phyloP scores from a whole-genome alignment of 805 yeast species.

The Monosporozyma servazzii region DNA sequence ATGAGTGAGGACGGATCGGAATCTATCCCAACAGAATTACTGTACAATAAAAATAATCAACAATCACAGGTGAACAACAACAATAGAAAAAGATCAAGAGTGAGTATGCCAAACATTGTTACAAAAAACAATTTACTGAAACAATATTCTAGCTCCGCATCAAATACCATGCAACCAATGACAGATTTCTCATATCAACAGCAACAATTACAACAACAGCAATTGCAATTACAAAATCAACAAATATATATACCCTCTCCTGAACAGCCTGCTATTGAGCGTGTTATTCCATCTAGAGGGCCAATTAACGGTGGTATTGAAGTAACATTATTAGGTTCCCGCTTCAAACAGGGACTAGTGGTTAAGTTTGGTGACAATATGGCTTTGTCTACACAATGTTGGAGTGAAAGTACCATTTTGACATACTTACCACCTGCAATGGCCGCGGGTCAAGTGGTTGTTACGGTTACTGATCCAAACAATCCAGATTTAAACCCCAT shows the following conservation, averaged over 20 bases:
- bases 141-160: slow-evolving; percentile 2
- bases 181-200: not conserved
- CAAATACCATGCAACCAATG: not conserved
- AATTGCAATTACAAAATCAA: not conserved
- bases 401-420: slow-evolving; percentile 92
- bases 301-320: slow-evolving; percentile 95
- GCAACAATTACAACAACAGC: not conserved
- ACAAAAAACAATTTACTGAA: not conserved
- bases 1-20: slow-evolving; percentile 54
- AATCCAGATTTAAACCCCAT: slow-evolving; percentile 1
- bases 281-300: slow-evolving; percentile 92
- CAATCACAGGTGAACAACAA: not conserved
- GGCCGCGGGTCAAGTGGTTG: slow-evolving; percentile 84
- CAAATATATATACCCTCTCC: not conserved
- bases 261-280: slow-evolving; percentile 52
- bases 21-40: slow-evolving; percentile 21
- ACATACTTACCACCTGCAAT: slow-evolving; percentile 89
- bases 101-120: not conserved
- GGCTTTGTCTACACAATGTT: slow-evolving; percentile 83
- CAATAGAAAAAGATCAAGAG: not conserved
- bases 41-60: not conserved
- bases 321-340: slow-evolving; percentile 79
- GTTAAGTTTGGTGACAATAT: slow-evolving; percentile 81
- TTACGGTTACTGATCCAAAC: slow-evolving; percentile 56
- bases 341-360: slow-evolving; percentile 71